Evolutionary conservation across 2,329 filamentous ascomycete species (phyloP).

Genomic region (Cytospora piceicola): DNA sequence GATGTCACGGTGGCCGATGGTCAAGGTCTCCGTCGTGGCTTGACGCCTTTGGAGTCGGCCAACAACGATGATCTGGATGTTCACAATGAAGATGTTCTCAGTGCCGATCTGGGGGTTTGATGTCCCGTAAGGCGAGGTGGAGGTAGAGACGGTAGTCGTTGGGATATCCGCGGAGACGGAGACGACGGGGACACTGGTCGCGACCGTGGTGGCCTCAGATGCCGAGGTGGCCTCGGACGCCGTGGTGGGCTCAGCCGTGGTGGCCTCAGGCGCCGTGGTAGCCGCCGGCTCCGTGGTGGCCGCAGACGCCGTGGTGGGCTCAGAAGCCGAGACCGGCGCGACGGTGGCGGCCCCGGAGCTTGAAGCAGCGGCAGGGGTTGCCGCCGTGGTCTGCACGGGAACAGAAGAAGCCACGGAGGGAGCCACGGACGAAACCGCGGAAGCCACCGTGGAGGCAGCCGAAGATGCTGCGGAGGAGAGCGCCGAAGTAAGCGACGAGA

Average conservation of each 20-base stretch:
- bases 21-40: neutral
- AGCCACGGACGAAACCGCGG: neutral
- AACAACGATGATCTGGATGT: neutral
- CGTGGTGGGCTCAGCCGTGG: neutral
- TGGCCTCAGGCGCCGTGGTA: neutral
- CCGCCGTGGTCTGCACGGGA: too few species aligned
- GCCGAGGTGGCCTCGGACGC: neutral
- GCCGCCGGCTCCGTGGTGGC: too few species aligned
- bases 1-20: neutral
- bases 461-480: neutral
- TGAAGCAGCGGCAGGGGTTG: neutral
- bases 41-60: neutral
- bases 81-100: neutral
- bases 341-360: neutral
- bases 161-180: neutral
- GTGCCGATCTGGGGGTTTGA: neutral
- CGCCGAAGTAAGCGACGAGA: neutral
- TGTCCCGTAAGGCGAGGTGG: neutral
- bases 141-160: neutral
- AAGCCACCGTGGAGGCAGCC: neutral
- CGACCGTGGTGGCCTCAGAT: neutral
- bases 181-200: neutral
- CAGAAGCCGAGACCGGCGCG: neutral
- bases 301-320: neutral
- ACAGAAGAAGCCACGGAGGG: too few species aligned